Conservation (phyloP, 345 rosid species). For the Linum trigynum region DNA sequence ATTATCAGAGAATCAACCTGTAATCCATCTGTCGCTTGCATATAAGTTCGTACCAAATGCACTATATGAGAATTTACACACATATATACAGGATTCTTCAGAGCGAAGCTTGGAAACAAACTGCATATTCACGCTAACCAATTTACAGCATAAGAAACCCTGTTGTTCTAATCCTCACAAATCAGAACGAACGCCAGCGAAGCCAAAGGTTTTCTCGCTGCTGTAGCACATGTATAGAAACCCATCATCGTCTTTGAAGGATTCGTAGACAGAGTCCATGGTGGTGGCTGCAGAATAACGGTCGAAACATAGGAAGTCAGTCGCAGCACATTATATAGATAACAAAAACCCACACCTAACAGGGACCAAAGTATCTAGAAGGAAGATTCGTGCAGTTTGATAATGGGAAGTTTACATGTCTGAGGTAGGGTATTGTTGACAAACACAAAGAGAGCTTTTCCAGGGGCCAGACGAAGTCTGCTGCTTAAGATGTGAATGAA, state of each 20-base stretch:
- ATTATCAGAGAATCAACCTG: too few species aligned
- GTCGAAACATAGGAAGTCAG: not conserved
- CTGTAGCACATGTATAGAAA: slow-evolving; percentile 84
- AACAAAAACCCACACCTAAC: not conserved
- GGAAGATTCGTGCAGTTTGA: not conserved
- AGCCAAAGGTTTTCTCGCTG: slow-evolving; percentile 73
- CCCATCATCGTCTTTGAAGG: slow-evolving; percentile 79
- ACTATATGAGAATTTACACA: too few species aligned
- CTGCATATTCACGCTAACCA: too few species aligned
- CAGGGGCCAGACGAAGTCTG: slow-evolving; percentile 56
- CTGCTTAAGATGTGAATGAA: slow-evolving; percentile 61
- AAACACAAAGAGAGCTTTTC: slow-evolving; percentile 71
- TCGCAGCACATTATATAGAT: not conserved
- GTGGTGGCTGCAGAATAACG: slow-evolving; percentile 42
- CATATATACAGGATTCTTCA: too few species aligned
- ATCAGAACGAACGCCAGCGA: not conserved
- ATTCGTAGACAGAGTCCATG: slow-evolving; percentile 56
- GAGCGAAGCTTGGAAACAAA: too few species aligned
- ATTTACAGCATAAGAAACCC: too few species aligned
- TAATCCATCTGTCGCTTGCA: too few species aligned
- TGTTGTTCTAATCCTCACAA: too few species aligned
- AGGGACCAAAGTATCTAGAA: not conserved
- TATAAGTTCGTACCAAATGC: too few species aligned
- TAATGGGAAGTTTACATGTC: slow-evolving; percentile 36
- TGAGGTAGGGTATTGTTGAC: slow-evolving; percentile 75